Evolutionary conservation across 2,329 filamentous ascomycete species (phyloP).

Genomic region (Talaromyces sp.): DNA sequence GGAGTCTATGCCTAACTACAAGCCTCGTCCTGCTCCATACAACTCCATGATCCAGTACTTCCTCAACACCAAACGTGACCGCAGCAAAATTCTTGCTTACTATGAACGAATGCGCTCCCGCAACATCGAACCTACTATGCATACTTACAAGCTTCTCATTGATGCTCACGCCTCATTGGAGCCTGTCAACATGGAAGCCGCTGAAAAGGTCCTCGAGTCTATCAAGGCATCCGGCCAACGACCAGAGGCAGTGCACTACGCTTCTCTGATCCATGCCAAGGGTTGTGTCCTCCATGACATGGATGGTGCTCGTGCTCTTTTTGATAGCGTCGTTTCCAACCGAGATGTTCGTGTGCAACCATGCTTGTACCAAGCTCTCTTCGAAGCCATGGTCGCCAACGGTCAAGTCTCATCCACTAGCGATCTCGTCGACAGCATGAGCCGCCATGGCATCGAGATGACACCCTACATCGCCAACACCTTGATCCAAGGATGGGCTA

Average conservation of each 20-base stretch:
- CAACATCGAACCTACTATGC: slow-evolving; percentile 84
- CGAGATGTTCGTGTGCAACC: slow-evolving; percentile 68
- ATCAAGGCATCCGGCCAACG: slow-evolving; percentile 72
- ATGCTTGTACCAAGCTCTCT: slow-evolving; percentile 92
- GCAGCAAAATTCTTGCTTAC: slow-evolving; percentile 87
- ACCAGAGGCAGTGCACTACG: slow-evolving; percentile 92
- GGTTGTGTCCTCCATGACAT: slow-evolving; percentile 93
- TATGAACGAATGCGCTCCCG: slow-evolving; percentile 90
- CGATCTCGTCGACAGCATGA: slow-evolving; percentile 73
- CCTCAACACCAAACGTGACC: slow-evolving; percentile 94
- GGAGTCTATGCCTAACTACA: slow-evolving; percentile 99
- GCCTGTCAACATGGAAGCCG: slow-evolving; percentile 82
- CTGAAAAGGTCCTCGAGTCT: slow-evolving; percentile 75
- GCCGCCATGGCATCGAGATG: slow-evolving; percentile 69
- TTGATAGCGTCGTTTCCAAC: slow-evolving; percentile 74
- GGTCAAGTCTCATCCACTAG: slow-evolving; percentile 77
- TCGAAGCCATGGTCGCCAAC: slow-evolving; percentile 96
- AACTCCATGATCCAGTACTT: slow-evolving; percentile 99
- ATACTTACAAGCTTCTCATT: slow-evolving; percentile 96
- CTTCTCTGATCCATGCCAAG: slow-evolving; percentile 90
- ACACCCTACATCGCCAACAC: slow-evolving; percentile 99
- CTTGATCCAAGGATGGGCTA: slow-evolving; percentile 93
- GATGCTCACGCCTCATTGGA: slow-evolving; percentile 94
- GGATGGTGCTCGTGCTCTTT: slow-evolving; percentile 74
- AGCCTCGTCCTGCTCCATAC: slow-evolving; percentile 93